Base-by-base conservation (phyloP, 306 rosid species). In the Alnus rubra region DNA sequence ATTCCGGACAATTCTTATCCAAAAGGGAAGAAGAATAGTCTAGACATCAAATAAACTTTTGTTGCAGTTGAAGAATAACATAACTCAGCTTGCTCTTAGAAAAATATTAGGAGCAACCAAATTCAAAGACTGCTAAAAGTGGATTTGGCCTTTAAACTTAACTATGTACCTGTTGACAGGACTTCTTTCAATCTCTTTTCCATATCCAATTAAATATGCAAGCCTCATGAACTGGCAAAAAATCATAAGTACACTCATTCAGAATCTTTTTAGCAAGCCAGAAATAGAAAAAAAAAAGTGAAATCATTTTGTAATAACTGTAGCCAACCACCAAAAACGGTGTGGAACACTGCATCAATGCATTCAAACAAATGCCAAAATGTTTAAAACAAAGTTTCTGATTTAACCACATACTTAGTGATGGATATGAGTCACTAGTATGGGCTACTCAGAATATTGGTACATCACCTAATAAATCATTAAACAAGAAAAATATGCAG, bases 191-290 rank as follows among this genome's bases (percentile, higher is more conserved):
- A 95, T 91, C 68, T 89, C 90, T 69, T 87, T 73, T 62, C 98
- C 99, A 87, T 88, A 91, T 73, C 98, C 99, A 86, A 93, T 86
- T 83, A 95, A 84, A 84, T 95, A 93, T n/a, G 99, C 97, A 76
- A 95, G 89, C 90, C 99, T 95, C 98, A 95, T 87, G 86, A 91
- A 95, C 99, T 95, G 96, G 87, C 86, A 91, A 83, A 49, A 49
- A 74, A 84, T 49, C 84, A 87, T 50, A 77, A 58, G 78, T 77
- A 87, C 55, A 80, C 28, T 67, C 14, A 16, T 16, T 35, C 51
- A 63, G 44, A 5, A 31, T 63, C 14, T 33, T 15, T 63, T 28
- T 63, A 0, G 47, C 69, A 2, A 14, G 11, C 71, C 39, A 39
- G 50, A 39, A 67, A 67, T 37, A 67, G 71, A 9, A 60, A 8